phyloP scores from a whole-genome alignment of 805 yeast species.

The Saturnispora serradocipensis region DNA sequence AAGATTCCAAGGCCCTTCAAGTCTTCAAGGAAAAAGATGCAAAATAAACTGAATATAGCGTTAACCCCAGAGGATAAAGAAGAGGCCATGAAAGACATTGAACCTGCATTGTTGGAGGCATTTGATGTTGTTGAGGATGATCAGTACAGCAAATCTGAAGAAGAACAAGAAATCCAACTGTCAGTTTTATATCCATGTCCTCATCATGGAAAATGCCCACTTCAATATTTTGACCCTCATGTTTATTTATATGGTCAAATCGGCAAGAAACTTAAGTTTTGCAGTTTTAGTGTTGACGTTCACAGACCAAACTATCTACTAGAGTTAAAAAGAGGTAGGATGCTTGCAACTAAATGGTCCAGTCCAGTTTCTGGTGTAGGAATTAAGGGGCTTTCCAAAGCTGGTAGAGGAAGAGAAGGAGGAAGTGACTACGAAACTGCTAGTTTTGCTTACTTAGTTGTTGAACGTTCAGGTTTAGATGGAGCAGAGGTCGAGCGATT shows the following conservation, averaged over 20 bases:
- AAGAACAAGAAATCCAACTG: constrained; percentile 35
- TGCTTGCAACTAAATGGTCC: constrained; percentile 66
- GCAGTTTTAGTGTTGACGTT: constrained; percentile 63
- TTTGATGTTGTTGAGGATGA: constrained; percentile 17
- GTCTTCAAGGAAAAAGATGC: constrained; percentile 19
- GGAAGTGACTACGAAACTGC: constrained; percentile 66
- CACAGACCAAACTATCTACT: constrained; percentile 70
- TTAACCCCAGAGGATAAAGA: constrained; percentile 7
- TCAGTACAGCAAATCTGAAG: constrained; percentile 6
- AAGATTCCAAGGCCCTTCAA: constrained; percentile 65
- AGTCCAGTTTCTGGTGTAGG: constrained; percentile 49
- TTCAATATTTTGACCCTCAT: constrained; percentile 69
- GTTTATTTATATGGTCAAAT: constrained; percentile 43
- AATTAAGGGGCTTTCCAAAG: constrained; percentile 33
- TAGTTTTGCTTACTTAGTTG: constrained; percentile 64
- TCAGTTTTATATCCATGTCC: constrained; percentile 82
- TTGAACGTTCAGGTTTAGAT: constrained; percentile 48
- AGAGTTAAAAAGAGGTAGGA: constrained; percentile 78
- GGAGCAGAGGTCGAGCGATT: constrained; percentile 9
- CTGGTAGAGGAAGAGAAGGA: constrained; percentile 73
- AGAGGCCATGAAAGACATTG: constrained; percentile 19
- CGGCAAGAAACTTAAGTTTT: constrained; percentile 60
- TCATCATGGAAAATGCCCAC: constrained; percentile 79
- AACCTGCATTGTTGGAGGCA: constrained; percentile 20
- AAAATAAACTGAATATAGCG: background rate